These are phyloP conservation scores for Penicillium roqueforti DNA, from an alignment of 495 filamentous ascomycete genomes.

Conservation along the genomic window DNA sequence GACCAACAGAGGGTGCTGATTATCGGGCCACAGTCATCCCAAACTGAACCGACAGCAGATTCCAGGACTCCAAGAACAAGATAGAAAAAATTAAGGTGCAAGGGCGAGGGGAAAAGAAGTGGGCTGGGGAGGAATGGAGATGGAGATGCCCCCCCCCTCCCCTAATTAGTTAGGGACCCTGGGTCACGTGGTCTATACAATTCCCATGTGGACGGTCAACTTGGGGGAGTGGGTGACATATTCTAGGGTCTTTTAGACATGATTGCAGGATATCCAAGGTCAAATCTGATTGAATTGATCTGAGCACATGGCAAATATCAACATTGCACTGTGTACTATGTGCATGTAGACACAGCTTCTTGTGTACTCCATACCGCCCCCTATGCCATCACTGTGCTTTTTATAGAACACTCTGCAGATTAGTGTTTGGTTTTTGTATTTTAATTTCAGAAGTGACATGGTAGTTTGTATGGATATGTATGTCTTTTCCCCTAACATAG, in stretches of 20 bases:
- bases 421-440: too few species aligned
- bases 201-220: background rate
- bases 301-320: background rate
- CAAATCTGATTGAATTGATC: background rate
- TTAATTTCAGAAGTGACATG: too few species aligned
- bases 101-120: slow-evolving; percentile 15
- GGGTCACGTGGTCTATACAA: slow-evolving; percentile 16
- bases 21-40: slow-evolving; percentile 1
- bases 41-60: background rate
- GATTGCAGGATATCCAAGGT: background rate
- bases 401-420: slow-evolving; percentile 5
- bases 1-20: background rate
- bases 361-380: background rate
- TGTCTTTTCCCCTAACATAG: too few species aligned
- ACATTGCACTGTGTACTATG: background rate
- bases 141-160: slow-evolving; percentile 20
- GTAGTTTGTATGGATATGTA: too few species aligned
- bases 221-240: background rate
- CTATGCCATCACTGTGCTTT: slow-evolving; percentile 4
- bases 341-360: background rate
- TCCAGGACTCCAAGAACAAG: background rate
- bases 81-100: slow-evolving; percentile 2
- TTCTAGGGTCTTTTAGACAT: background rate
- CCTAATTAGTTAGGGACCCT: slow-evolving; percentile 5
- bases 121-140: slow-evolving; percentile 24